Percentiles rank a stretch among this genome's conserved stretches.
Evolutionary conservation across 139 green algal genomes (phyloP).

Genomic region (Pleodorina starrii): DNA sequence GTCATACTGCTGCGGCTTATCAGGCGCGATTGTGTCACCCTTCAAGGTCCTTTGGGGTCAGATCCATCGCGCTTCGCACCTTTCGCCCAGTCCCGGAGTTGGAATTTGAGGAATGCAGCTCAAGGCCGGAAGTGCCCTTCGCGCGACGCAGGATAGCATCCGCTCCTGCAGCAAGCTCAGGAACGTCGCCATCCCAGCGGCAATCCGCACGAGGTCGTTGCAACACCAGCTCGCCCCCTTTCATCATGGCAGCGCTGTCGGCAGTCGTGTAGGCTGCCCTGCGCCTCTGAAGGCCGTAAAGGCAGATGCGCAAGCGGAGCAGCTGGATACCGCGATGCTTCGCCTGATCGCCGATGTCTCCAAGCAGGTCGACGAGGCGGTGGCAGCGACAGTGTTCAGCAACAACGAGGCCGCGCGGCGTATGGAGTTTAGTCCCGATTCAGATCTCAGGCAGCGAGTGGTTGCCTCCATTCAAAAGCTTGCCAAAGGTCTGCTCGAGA

Average conservation of each 20-base stretch:
- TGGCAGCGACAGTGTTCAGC: neutral
- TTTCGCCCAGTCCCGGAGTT: neutral
- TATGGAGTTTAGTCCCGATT: conserved; percentile 42
- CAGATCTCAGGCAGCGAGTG: conserved; percentile 67
- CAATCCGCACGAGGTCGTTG: neutral
- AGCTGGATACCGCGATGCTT: conserved; percentile 62
- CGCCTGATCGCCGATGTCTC: conserved; percentile 77
- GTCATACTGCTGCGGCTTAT: neutral
- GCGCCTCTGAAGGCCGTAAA: conserved; percentile 59
- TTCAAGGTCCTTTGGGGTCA: too few relatives aligned
- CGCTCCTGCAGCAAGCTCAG: neutral
- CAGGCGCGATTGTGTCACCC: too few relatives aligned
- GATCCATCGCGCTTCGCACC: neutral
- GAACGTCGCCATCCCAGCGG: neutral
- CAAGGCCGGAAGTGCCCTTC: neutral
- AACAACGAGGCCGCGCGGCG: conserved; percentile 35
- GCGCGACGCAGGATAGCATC: neutral
- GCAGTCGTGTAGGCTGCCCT: neutral
- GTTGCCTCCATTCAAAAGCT: conserved; percentile 70
- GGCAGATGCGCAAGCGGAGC: conserved; percentile 58
- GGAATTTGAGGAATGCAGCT: conserved; percentile 7
- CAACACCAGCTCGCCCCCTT: neutral
- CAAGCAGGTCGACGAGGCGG: conserved; percentile 57
- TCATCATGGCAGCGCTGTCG: neutral
- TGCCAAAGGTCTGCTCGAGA: conserved; percentile 84